Evolutionary conservation across 1,139 yeast species (phyloP), one percentile per base, ranked within the genome.

Genomic region (Scheffersomyces quercinus): DNA sequence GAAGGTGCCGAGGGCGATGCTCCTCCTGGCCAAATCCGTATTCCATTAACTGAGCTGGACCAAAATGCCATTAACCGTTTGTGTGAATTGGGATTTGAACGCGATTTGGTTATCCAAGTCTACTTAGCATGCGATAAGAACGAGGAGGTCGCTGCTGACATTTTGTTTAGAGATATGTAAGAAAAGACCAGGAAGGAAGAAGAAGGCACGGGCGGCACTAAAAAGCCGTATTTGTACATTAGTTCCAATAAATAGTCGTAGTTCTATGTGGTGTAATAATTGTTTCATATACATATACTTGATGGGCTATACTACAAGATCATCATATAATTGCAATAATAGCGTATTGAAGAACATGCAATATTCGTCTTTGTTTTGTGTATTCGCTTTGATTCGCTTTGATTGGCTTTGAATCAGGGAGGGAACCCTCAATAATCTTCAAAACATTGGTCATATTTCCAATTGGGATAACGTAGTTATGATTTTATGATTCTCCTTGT

Each of bases 61-160:
- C 85, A 86, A 61, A 88, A 77, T 48, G 97, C 99, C 20, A 88
- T 93, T 51, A 78, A 79, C 52, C 81, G 99, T 62, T 75, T 93
- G 53, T 85, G 95, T 63, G 98, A 87, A 62, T 77, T 93, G 53
- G 99, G 99, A 0, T 93, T 93, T 60, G 96, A 88, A 53, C 81
- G 96, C 55, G 79, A 84, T 56, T 72, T 87, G 50, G 99, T 88
- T 40, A 82, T 91, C 49, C 97, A 91, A 70, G 96, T 95, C 31
- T 95, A 89, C 70, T 85, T 95, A 78, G 99, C 98, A 37, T 93
- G 99, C 67, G 99, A 95, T 61, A 93, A 91, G 73, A 90, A 93
- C 68, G 99, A 93, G 70, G 97, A 93, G 72, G 80, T 89, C 57
- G 90, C 99, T 37, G 99, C 98, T 34, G 95, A 93, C 68, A 82